A percentile compares a stretch with the other conserved stretches of the same genome.
These are phyloP conservation scores for Leersia perrieri DNA, from an alignment of 176 grass and related monocot genomes.

Conservation along the genomic window DNA sequence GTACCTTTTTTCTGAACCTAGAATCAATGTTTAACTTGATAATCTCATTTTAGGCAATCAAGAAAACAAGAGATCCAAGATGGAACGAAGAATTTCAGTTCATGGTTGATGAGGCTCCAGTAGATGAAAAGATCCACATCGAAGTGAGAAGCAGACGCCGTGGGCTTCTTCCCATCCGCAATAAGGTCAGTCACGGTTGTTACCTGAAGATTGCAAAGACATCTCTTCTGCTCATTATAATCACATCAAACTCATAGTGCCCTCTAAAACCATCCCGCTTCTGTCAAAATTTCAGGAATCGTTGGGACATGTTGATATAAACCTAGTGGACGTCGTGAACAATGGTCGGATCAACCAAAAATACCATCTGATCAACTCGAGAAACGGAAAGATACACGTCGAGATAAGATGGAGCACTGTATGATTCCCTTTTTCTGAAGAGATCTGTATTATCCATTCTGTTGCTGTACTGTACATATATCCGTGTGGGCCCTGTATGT, in stretches of 20 bases:
- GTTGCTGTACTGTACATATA: neutral
- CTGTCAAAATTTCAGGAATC: constrained; percentile 56
- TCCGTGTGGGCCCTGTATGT: neutral
- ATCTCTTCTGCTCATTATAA: neutral
- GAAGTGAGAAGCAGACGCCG: constrained; percentile 60
- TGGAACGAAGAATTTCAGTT: constrained; percentile 95
- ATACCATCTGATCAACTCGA: constrained; percentile 91
- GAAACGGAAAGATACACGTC: constrained; percentile 60
- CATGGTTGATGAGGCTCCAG: constrained; percentile 64
- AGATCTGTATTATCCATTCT: neutral
- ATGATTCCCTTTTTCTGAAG: constrained; percentile 16
- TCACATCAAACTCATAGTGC: neutral
- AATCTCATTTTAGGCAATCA: constrained; percentile 48
- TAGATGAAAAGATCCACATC: constrained; percentile 62
- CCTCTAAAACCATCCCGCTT: neutral
- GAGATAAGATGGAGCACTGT: constrained; percentile 76
- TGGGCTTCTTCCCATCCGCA: constrained; percentile 28
- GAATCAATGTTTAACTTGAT: neutral
- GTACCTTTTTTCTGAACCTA: neutral
- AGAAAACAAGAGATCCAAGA: constrained; percentile 85
- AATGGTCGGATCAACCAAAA: constrained; percentile 79
- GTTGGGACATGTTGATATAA: constrained; percentile 72
- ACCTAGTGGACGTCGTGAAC: constrained; percentile 76
- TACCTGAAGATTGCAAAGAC: neutral
- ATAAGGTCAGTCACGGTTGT: constrained; percentile 33